Evolutionary conservation across 1,284 basidiomycete species (phyloP).

Genomic region (Rhodotorula mucilaginosa): DNA sequence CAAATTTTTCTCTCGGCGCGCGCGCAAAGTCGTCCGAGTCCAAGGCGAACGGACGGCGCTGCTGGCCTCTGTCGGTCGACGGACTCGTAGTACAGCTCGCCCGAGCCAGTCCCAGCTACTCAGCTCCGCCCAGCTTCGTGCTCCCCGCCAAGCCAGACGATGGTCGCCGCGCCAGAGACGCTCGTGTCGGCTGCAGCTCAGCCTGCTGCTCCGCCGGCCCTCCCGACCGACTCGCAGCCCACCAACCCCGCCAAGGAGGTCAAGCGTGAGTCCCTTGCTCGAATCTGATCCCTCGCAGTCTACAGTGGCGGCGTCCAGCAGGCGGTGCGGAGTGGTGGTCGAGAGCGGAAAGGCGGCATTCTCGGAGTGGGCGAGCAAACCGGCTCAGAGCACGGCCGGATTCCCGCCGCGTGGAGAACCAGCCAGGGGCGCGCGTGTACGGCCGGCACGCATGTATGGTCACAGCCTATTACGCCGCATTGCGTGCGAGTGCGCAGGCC

Average conservation of each 20-base stretch:
- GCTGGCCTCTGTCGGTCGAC: background rate
- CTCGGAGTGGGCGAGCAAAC: no score
- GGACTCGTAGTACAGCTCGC: background rate
- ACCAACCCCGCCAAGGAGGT: conserved; percentile 1
- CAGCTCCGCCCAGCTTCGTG: background rate
- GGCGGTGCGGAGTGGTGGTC: no score
- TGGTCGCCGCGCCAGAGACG: conserved; percentile 20
- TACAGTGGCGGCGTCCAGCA: no score
- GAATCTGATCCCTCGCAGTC: no score
- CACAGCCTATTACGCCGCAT: background rate
- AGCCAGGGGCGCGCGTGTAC: background rate
- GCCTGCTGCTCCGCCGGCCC: background rate
- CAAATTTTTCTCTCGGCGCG: no score
- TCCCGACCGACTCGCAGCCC: background rate
- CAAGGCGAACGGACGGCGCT: background rate
- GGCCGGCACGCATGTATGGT: background rate
- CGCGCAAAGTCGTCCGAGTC: no score
- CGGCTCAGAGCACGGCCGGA: no score
- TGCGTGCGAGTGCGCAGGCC: background rate
- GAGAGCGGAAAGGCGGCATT: no score
- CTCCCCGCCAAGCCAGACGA: background rate
- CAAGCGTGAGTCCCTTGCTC: no score
- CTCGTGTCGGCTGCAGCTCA: background rate
- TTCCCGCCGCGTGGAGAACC: background rate
- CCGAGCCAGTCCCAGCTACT: no score